Conservation (phyloP, 345 rosid species). For the Brassica napus region Da-Ae NC_063452.1:46803001-46803500, state of each 20-base stretch:
- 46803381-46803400: neutral
- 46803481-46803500: slow-evolving; percentile 90
- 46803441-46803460: slow-evolving; percentile 33
- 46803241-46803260: neutral
- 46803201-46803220: slow-evolving; percentile 6
- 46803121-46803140: neutral
- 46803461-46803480: slow-evolving; percentile 69
- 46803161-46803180: slow-evolving; percentile 4
- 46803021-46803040: neutral
- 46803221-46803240: no score
- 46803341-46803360: no score
- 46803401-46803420: neutral
- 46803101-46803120: no score
- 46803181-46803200: neutral
- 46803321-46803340: no score
- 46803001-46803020: neutral
- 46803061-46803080: neutral
- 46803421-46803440: neutral
- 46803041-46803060: neutral
- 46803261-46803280: neutral
- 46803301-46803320: no score
- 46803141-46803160: slow-evolving; percentile 19
- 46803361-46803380: neutral
- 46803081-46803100: no score
- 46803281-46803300: no score